phyloP scores from a whole-genome alignment of 2,329 filamentous ascomycete species.

The Hansfordia pulvinata region DNA sequence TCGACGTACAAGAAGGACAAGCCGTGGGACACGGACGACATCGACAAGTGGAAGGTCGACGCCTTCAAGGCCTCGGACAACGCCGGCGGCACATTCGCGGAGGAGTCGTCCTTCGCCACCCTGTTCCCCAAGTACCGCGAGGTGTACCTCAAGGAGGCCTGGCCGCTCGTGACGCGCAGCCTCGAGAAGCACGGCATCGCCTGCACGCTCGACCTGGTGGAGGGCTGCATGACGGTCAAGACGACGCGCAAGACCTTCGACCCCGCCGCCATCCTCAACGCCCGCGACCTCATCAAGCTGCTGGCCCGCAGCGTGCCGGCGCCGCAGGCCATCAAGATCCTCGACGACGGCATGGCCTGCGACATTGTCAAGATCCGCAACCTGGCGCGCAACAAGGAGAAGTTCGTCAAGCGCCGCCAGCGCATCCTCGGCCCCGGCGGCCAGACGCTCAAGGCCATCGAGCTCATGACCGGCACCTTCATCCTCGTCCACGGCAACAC shows the following conservation, averaged over 20 bases:
- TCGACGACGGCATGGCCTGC: constrained; percentile 82
- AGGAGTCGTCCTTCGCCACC: constrained; percentile 81
- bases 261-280: constrained; percentile 84
- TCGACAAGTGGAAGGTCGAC: constrained; percentile 94
- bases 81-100: constrained; percentile 68
- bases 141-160: constrained; percentile 73
- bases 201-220: constrained; percentile 85
- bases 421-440: constrained; percentile 84
- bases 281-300: constrained; percentile 86
- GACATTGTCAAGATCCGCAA: constrained; percentile 94
- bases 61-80: constrained; percentile 81
- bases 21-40: constrained; percentile 91
- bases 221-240: constrained; percentile 93
- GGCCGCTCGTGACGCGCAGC: constrained; percentile 78
- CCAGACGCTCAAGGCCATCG: constrained; percentile 84
- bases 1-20: constrained; percentile 84
- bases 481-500: constrained; percentile 96
- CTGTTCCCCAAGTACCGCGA: constrained; percentile 96
- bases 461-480: constrained; percentile 83
- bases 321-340: constrained; percentile 84
- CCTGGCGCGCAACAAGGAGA: constrained; percentile 83
- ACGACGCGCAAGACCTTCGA: constrained; percentile 88
- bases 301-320: constrained; percentile 84
- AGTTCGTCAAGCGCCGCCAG: constrained; percentile 89
- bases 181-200: constrained; percentile 82